These are phyloP conservation scores for Quillaja saponaria DNA, from an alignment of 306 rosid species.

Conservation along the genomic window DNA sequence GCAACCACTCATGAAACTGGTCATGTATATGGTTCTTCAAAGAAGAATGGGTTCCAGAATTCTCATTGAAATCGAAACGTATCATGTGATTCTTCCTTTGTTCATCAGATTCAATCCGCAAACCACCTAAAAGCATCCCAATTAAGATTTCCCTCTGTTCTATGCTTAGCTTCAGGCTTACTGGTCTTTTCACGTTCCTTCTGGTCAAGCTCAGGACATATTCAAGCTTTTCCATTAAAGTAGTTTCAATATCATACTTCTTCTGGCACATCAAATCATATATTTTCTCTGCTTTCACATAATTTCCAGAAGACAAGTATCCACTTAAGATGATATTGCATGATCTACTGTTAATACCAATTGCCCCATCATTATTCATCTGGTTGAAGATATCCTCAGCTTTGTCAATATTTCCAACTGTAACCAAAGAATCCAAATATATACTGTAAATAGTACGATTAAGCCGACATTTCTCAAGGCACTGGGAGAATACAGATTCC, in stretches of 20 bases:
- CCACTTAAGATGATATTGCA: constrained; percentile 85
- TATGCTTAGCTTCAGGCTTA: constrained; percentile 70
- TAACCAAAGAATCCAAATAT: constrained; percentile 87
- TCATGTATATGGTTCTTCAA: constrained; percentile 66
- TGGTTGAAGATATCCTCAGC: constrained; percentile 69
- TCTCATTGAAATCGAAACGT: constrained; percentile 62
- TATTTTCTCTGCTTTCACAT: constrained; percentile 71
- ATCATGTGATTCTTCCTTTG: constrained; percentile 62
- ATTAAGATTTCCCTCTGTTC: constrained; percentile 85
- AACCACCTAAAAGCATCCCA: constrained; percentile 85
- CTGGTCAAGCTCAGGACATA: constrained; percentile 69
- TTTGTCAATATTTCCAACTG: constrained; percentile 63
- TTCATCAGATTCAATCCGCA: constrained; percentile 77
- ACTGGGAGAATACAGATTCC: constrained; percentile 63
- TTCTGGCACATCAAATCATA: constrained; percentile 76
- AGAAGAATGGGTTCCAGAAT: constrained; percentile 45
- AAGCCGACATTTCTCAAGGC: constrained; percentile 78
- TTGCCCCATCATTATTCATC: constrained; percentile 52
- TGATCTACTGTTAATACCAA: constrained; percentile 72
- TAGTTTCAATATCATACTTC: constrained; percentile 64
- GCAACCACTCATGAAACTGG: constrained; percentile 84
- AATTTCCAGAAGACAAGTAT: constrained; percentile 61
- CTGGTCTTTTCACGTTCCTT: constrained; percentile 53
- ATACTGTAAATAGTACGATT: constrained; percentile 61
- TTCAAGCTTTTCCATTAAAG: constrained; percentile 72